Base-by-base conservation (phyloP, 208 protist genomes). In the Trypanosoma vivax region DNA sequence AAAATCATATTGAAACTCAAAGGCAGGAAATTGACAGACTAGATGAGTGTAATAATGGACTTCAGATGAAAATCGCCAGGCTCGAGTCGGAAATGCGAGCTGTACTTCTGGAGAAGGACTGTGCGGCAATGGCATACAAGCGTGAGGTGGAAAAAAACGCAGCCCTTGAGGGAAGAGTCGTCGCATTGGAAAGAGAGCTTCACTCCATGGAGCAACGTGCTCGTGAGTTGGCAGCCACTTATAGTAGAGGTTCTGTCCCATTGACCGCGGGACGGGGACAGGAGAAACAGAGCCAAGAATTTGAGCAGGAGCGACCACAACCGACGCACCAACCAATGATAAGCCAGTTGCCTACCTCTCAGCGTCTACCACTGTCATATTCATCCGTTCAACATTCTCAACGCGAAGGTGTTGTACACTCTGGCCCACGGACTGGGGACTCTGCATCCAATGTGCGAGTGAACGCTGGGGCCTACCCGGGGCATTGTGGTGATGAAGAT, bases 91-190 rank as follows among this genome's bases (percentile, higher is more conserved):
- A 74, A 34, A 28, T 81, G 21, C 68, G 77, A 27, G 51, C 64
- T n/a, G 13, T 84, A 25, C 37, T 35, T 6, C 67, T 88, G 4
- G 83, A 81, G 14, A 86, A 86, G 43, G 83, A 90, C 10, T 75
- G 79, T 35, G 55, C 56, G 3, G 71, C 75, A 56, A 76, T 66
- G 55, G 56, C 65, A 16, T 50, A 77, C 48, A 65, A 75, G n/a
- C 69, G 78, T 45, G 74, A 80, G 33, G 62, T 76, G 29, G 72
- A 84, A 40, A 73, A 70, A 40, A 82, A 56, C 41, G 50, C 47
- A 5, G 25, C 63, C 31, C 51, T 91, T 19, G 59, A 76, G 29
- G 57, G 71, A 9, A 61, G 64, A 39, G 66, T 91, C 5, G 19
- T 27, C 2, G 38, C 39, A 9, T 62, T 91, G 16, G 67, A 86